phyloP scores from a whole-genome alignment of 768 basidiomycete genomes.

The Suillus cothurnatus region DNA sequence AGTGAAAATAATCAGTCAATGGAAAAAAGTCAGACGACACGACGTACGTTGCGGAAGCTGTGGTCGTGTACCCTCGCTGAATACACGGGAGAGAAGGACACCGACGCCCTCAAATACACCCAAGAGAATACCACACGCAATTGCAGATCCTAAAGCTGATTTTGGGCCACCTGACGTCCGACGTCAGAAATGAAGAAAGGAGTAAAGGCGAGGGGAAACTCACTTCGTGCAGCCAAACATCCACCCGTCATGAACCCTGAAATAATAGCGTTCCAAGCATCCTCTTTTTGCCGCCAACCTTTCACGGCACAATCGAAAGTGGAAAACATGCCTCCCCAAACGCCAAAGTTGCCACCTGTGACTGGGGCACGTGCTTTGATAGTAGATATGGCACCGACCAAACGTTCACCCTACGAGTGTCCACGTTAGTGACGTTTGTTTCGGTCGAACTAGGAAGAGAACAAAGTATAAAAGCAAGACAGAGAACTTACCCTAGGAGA shows the following conservation, averaged over 20 bases:
- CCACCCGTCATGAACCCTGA: conserved; percentile 99
- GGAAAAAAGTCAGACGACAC: neutral
- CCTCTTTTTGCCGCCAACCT: conserved; percentile 95
- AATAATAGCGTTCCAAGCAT: conserved; percentile 98
- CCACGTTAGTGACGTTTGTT: neutral
- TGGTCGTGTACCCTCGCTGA: conserved; percentile 81
- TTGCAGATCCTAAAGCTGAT: conserved; percentile 88
- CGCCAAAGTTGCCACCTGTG: conserved; percentile 95
- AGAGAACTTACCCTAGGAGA: conserved; percentile 76
- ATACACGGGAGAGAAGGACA: conserved; percentile 85
- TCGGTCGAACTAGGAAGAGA: neutral
- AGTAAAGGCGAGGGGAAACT: conserved; percentile 35
- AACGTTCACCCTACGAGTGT: conserved; percentile 79
- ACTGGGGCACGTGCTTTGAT: conserved; percentile 99
- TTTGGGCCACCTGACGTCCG: conserved; percentile 77
- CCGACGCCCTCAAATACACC: conserved; percentile 96
- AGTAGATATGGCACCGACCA: conserved; percentile 91
- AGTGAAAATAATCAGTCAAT: neutral
- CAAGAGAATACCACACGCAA: conserved; percentile 94
- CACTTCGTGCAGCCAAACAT: conserved; percentile 90
- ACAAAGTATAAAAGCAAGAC: neutral
- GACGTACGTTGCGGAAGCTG: conserved; percentile 77
- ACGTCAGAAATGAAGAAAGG: neutral
- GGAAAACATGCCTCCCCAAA: conserved; percentile 98
- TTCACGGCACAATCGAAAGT: conserved; percentile 99